Percentiles rank a stretch among this genome's conserved stretches.
phyloP scores from a whole-genome alignment of 2,329 filamentous ascomycete species.

The Colletotrichum neosansevieriae region DNA sequence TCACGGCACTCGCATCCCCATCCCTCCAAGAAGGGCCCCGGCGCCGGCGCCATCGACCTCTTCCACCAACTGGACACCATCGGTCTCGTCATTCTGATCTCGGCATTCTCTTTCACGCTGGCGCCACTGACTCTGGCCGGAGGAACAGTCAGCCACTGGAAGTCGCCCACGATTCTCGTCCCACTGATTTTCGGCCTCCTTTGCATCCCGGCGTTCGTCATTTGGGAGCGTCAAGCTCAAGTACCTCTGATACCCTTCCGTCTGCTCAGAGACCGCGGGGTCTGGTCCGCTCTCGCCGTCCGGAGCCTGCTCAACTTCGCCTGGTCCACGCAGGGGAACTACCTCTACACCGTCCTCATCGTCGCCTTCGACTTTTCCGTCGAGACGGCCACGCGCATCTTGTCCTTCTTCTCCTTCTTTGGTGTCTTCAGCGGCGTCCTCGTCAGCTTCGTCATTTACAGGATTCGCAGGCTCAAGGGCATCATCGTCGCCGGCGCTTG shows the following conservation, averaged over 20 bases:
- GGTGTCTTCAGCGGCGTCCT: conserved; percentile 67
- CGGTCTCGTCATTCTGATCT: conserved; percentile 60
- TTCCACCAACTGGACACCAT: conserved; percentile 68
- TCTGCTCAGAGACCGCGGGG: conserved; percentile 68
- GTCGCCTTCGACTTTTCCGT: conserved; percentile 69
- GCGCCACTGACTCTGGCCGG: conserved; percentile 68
- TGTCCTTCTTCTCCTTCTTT: conserved; percentile 65
- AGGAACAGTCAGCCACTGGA: conserved; percentile 61
- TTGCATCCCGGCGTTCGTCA: conserved; percentile 61
- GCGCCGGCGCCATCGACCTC: conserved; percentile 53
- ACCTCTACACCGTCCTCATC: conserved; percentile 69
- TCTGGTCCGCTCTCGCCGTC: conserved; percentile 71
- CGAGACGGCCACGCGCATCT: conserved; percentile 66
- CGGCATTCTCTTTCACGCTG: conserved; percentile 60
- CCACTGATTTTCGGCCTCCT: conserved; percentile 64
- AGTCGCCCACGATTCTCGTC: conserved; percentile 61
- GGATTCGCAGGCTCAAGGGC: conserved; percentile 65
- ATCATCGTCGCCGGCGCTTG: conserved; percentile 69
- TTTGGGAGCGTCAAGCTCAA: conserved; percentile 65
- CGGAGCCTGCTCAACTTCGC: conserved; percentile 61
- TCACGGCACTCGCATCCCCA: not conserved
- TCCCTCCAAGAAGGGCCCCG: conserved; percentile 47
- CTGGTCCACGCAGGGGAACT: conserved; percentile 71
- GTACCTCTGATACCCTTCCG: conserved; percentile 68
- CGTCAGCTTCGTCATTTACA: conserved; percentile 64